Percentiles rank a stretch among this genome's conserved stretches.
phyloP scores from a whole-genome alignment of 2,329 filamentous ascomycete species.

The Trichophyton verrucosum region DNA sequence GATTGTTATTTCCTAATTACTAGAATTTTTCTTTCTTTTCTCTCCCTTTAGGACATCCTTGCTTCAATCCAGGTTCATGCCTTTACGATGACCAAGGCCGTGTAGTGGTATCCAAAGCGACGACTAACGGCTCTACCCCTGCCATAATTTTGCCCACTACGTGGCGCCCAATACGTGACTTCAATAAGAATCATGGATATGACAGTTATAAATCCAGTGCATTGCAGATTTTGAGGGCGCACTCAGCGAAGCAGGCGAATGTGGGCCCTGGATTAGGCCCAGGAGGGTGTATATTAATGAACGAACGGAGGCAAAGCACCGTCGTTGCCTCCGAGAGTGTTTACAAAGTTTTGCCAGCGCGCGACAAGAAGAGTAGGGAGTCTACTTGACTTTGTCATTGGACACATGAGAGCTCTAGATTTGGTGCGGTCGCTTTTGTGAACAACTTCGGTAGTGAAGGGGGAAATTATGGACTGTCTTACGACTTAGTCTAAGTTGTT shows the following conservation, averaged over 20 bases:
- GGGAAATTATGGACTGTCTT: background rate
- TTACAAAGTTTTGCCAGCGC: conserved; percentile 22
- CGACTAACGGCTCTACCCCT: conserved; percentile 18
- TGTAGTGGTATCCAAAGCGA: conserved; percentile 12
- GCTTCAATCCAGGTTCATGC: conserved; percentile 5
- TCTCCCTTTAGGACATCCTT: conserved; percentile 9
- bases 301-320: conserved; percentile 37
- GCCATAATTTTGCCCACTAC: conserved; percentile 29
- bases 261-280: conserved; percentile 44
- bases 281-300: conserved; percentile 42
- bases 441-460: background rate
- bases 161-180: conserved; percentile 26
- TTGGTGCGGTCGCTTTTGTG: background rate
- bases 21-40: conserved; percentile 8
- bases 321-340: conserved; percentile 42
- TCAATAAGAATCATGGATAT: conserved; percentile 32
- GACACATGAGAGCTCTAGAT: background rate
- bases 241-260: conserved; percentile 39
- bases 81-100: conserved; percentile 15
- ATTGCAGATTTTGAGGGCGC: conserved; percentile 31
- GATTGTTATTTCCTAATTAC: conserved; percentile 14
- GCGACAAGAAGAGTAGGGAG: conserved; percentile 3
- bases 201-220: conserved; percentile 36
- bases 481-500: background rate
- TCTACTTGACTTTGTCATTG: background rate